Percentiles rank a stretch among this genome's conserved stretches.
Conservation (phyloP, 805 yeast species). For the Ogataea parapolymorpha region DNA sequence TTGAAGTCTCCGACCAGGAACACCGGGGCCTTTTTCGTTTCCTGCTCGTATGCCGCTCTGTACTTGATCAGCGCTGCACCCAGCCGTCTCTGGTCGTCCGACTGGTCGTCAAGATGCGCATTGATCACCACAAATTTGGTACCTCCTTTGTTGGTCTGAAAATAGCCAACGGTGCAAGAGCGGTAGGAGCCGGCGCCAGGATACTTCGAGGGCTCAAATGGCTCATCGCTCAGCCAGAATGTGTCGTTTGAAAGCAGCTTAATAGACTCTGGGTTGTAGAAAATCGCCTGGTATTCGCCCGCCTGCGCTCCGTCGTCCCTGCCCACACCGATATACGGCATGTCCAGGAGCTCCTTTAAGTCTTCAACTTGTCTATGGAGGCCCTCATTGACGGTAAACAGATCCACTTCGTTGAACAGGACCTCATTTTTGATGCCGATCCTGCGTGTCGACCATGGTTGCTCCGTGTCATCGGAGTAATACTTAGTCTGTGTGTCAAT, state of each 20-base stretch:
- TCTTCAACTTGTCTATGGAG: constrained; percentile 45
- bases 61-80: constrained; percentile 42
- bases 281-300: constrained; percentile 53
- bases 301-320: constrained; percentile 47
- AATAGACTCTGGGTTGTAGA: constrained; percentile 39
- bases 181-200: constrained; percentile 41
- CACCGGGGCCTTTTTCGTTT: constrained; percentile 33
- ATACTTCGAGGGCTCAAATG: constrained; percentile 45
- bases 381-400: constrained; percentile 47
- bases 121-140: constrained; percentile 38
- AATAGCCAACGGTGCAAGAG: constrained; percentile 37
- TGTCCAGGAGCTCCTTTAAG: constrained; percentile 31
- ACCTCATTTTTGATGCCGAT: constrained; percentile 36
- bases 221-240: constrained; percentile 54
- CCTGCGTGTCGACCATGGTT: constrained; percentile 35
- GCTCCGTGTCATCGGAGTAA: constrained; percentile 29
- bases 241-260: constrained; percentile 39
- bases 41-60: constrained; percentile 37
- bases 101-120: constrained; percentile 51
- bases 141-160: constrained; percentile 31
- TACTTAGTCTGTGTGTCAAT: constrained; percentile 21
- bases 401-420: constrained; percentile 31
- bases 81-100: constrained; percentile 42
- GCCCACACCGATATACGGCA: constrained; percentile 48
- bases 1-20: constrained; percentile 59